Evolutionary conservation across 495 filamentous ascomycete genomes (phyloP).

Genomic region (Extremus antarcticus): DNA sequence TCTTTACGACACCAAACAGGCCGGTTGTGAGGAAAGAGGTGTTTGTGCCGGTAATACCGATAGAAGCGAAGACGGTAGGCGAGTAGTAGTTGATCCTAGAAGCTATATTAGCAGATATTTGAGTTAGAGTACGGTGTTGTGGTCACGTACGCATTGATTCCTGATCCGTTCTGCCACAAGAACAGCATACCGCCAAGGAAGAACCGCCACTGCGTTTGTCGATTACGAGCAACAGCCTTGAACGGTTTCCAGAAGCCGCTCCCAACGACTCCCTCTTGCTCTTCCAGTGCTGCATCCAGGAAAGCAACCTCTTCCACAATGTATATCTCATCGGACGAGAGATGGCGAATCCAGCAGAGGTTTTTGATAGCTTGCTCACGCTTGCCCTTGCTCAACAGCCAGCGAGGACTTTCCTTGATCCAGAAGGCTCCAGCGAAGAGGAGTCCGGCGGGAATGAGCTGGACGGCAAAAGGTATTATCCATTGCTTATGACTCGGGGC

Average conservation of each 20-base stretch:
- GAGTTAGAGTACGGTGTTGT: not conserved
- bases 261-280: slow-evolving; percentile 44
- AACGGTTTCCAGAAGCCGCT: slow-evolving; percentile 60
- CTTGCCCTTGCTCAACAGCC: slow-evolving; percentile 47
- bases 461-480: slow-evolving; percentile 47
- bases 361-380: slow-evolving; percentile 46
- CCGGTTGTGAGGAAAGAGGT: slow-evolving; percentile 42
- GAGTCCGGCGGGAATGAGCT: slow-evolving; percentile 44
- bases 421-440: slow-evolving; percentile 39
- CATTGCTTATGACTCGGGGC: slow-evolving; percentile 39
- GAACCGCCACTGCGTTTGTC: slow-evolving; percentile 48
- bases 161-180: slow-evolving; percentile 51
- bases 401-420: slow-evolving; percentile 52
- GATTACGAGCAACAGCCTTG: slow-evolving; percentile 38
- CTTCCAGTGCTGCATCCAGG: slow-evolving; percentile 50
- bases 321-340: slow-evolving; percentile 48
- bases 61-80: slow-evolving; percentile 48
- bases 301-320: slow-evolving; percentile 54
- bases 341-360: slow-evolving; percentile 54
- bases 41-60: slow-evolving; percentile 44
- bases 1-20: slow-evolving; percentile 45
- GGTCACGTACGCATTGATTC: slow-evolving; percentile 43
- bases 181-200: slow-evolving; percentile 58
- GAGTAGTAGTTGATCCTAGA: slow-evolving; percentile 50
- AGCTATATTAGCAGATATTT: not conserved